A percentile compares a stretch with the other conserved stretches of the same genome.
These are phyloP conservation scores for Verbena officinalis DNA, from an alignment of 257 asterid genomes.

Conservation along the genomic window DNA sequence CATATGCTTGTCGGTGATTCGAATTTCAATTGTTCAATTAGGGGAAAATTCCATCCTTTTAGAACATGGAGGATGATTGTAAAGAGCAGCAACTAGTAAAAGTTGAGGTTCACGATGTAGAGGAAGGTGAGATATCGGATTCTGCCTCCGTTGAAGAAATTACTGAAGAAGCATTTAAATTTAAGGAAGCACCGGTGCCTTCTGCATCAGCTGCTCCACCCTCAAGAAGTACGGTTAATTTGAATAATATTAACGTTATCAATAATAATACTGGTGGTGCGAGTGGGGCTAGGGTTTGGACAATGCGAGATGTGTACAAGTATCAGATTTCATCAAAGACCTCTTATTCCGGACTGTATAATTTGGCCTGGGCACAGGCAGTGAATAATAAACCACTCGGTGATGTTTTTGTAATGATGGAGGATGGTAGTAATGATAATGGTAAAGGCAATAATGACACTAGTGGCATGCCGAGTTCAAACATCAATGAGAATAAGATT, in stretches of 20 bases:
- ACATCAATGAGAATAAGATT: constrained; percentile 36
- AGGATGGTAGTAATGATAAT: constrained; percentile 35
- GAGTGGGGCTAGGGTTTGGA: constrained; percentile 69
- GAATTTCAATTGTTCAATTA: constrained; percentile 34
- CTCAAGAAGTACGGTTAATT: constrained; percentile 28
- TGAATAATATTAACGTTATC: constrained; percentile 32
- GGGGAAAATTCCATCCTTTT: constrained; percentile 36
- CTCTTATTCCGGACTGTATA: constrained; percentile 68
- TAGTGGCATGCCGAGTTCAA: constrained; percentile 20
- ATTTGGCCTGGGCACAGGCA: constrained; percentile 97
- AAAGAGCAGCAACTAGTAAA: constrained; percentile 35
- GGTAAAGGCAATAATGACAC: constrained; percentile 29
- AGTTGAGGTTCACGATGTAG: constrained; percentile 55
- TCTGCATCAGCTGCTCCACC: constrained; percentile 28
- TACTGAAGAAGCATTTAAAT: constrained; percentile 60
- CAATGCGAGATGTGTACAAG: constrained; percentile 73
- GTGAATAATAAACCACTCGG: constrained; percentile 88
- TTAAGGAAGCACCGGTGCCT: constrained; percentile 38
- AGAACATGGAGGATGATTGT: constrained; percentile 61
- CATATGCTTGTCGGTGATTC: constrained; percentile 42
- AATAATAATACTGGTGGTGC: constrained; percentile 38
- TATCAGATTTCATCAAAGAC: constrained; percentile 61
- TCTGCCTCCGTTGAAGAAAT: constrained; percentile 85
- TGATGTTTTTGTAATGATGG: constrained; percentile 73
- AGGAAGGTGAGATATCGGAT: constrained; percentile 97